Percentiles rank a stretch among this genome's conserved stretches.
Evolutionary conservation across 2,329 filamentous ascomycete species (phyloP).

Genomic region (Fusarium mangiferae): DNA sequence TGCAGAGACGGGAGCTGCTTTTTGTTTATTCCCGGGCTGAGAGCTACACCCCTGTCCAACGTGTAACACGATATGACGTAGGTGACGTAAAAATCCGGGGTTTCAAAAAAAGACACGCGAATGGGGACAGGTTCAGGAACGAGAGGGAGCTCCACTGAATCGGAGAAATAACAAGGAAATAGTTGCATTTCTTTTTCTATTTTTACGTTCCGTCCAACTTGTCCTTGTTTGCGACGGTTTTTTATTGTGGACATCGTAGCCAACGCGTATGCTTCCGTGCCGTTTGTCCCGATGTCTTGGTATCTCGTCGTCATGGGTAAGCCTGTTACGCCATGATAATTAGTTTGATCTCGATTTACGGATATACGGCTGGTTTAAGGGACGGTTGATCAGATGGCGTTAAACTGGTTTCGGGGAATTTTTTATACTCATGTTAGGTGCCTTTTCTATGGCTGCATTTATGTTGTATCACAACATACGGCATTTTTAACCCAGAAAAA

Average conservation of each 20-base stretch:
- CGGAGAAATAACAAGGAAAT: slow-evolving; percentile 28
- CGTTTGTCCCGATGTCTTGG: slow-evolving; percentile 10
- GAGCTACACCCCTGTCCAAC: neutral
- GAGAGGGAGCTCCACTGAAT: slow-evolving; percentile 13
- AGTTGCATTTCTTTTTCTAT: neutral
- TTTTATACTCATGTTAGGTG: neutral
- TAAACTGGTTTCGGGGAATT: neutral
- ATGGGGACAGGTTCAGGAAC: slow-evolving; percentile 27
- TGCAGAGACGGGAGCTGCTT: neutral
- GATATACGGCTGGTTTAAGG: neutral
- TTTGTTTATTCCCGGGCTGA: slow-evolving; percentile 14
- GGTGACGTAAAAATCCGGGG: slow-evolving; percentile 31
- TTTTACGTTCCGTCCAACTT: neutral
- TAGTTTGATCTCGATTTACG: slow-evolving; percentile 5
- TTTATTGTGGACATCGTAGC: neutral
- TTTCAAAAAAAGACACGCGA: slow-evolving; percentile 5
- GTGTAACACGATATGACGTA: slow-evolving; percentile 25
- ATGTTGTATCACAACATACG: neutral
- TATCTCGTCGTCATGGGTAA: slow-evolving; percentile 21
- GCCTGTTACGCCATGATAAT: slow-evolving; percentile 5
- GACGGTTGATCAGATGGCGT: neutral
- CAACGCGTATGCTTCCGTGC: neutral
- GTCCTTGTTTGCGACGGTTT: neutral
- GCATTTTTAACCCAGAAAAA: too few species aligned
- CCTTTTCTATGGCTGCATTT: neutral